Base-by-base conservation (phyloP, 1,284 basidiomycete species). In the Rhodotorula sp. region DNA sequence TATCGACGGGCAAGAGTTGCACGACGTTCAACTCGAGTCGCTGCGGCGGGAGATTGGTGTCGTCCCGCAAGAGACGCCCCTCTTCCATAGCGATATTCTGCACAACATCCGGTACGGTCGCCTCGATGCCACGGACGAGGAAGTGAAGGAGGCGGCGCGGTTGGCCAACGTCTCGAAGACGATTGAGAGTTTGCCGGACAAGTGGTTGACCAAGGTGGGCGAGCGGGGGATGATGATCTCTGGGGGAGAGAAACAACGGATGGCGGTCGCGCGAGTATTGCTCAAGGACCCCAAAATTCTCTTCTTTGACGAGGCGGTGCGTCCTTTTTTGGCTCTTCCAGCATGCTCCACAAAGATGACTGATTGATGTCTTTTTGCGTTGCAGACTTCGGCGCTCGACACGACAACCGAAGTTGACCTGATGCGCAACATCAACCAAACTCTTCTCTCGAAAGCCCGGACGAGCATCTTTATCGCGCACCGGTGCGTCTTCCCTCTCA, bases 401-500 rank as follows among this genome's bases (percentile, higher is more conserved):
- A 91, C 91, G 5, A 91, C 93, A 77, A 98, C 96, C 0, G 96
- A 98, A 81, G 87, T 90, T 1, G 95, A 97, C 80, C 84, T 99
- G 64, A 98, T 98, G 94, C 87, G 88, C 76, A 97, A 97, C 79
- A 92, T 99, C 81, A 91, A 98, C 79, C 84, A 83, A 23, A 89
- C 88, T 0, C 84, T 99, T 31, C 82, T 91, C 39, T 88, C 89
- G 75, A 89, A 89, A 76, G 85, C 87, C 12, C 87, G 93, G 65
- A 99, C 96, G 14, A 93, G 92, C 71, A 92, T 99, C 74, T 98
- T 99, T 80, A 93, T 97, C 72, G 94, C 94, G 0, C 94, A 97
- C 77, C 80, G 86, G 83, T 84, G 61, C 65, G 81, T 76, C 46
- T 31, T 12, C 31, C 21, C 31, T 31, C 49, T 21, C 46, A 6